Conservation (phyloP, 345 rosid species). For the Citropsis articulata region DNA sequence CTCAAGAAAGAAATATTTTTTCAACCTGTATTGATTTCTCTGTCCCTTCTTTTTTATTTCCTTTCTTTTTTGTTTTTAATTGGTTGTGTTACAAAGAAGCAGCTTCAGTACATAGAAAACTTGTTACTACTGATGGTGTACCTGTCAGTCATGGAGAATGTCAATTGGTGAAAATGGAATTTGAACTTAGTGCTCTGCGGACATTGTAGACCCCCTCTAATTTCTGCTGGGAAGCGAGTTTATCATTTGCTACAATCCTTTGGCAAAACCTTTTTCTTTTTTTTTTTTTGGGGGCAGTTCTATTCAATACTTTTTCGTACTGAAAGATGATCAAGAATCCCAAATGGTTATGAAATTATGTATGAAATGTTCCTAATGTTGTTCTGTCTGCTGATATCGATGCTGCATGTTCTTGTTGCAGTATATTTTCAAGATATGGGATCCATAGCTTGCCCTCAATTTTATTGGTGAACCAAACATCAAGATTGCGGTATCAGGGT, state of each 20-base stretch:
- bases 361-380: background rate
- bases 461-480: slow-evolving; percentile 62
- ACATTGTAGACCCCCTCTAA: background rate
- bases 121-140: background rate
- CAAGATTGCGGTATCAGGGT: slow-evolving; percentile 52
- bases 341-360: background rate
- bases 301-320: background rate
- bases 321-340: background rate
- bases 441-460: slow-evolving; percentile 83
- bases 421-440: slow-evolving; percentile 79
- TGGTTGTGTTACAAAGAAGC: background rate
- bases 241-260: background rate
- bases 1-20: background rate
- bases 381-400: slow-evolving; percentile 10
- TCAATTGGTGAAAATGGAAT: background rate
- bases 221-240: background rate
- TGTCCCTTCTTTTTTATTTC: background rate
- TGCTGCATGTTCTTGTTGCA: slow-evolving; percentile 28
- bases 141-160: background rate
- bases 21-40: background rate
- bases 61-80: background rate
- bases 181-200: background rate
- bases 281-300: no score
- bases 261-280: background rate
- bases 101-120: background rate